A percentile compares a stretch with the other conserved stretches of the same genome.
These are phyloP conservation scores for Diaporthe sp. DNA, from an alignment of 2,329 filamentous ascomycete species.

Conservation along the genomic window DNA sequence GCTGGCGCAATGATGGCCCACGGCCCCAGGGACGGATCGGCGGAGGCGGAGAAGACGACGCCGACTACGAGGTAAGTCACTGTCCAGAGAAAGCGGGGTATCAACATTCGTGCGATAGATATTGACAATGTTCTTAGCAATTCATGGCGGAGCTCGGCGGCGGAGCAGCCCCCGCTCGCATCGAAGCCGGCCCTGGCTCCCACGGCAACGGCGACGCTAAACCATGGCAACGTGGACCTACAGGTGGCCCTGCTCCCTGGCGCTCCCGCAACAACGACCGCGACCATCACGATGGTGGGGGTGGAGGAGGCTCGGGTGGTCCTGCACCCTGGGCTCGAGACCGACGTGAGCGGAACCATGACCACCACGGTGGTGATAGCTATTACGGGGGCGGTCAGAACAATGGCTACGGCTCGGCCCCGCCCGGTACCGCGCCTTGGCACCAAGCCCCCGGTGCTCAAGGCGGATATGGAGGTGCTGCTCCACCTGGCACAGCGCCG, in stretches of 20 bases:
- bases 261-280: conserved; percentile 67
- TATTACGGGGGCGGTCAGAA: conserved; percentile 60
- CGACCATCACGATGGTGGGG: conserved; percentile 53
- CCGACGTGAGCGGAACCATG: conserved; percentile 62
- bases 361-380: conserved; percentile 57
- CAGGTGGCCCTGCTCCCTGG: conserved; percentile 88
- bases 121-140: conserved; percentile 71
- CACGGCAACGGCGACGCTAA: conserved; percentile 72
- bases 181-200: conserved; percentile 83
- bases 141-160: conserved; percentile 97
- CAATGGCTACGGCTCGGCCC: conserved; percentile 46
- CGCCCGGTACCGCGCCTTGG: conserved; percentile 67
- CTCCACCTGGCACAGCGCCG: conserved; percentile 59
- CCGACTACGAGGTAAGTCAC: conserved; percentile 90
- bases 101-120: conserved; percentile 37
- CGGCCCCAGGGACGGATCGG: conserved; percentile 76
- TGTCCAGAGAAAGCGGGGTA: not conserved
- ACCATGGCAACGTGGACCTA: conserved; percentile 90
- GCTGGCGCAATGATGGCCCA: conserved; percentile 86
- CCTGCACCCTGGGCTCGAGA: conserved; percentile 75
- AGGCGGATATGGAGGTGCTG: conserved; percentile 45
- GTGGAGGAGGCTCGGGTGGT: conserved; percentile 56
- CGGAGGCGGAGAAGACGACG: conserved; percentile 80
- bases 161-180: conserved; percentile 77
- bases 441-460: conserved; percentile 66